Base-by-base conservation (phyloP, 1,139 yeast species). In the Hyphopichia pseudoburtonii region DNA sequence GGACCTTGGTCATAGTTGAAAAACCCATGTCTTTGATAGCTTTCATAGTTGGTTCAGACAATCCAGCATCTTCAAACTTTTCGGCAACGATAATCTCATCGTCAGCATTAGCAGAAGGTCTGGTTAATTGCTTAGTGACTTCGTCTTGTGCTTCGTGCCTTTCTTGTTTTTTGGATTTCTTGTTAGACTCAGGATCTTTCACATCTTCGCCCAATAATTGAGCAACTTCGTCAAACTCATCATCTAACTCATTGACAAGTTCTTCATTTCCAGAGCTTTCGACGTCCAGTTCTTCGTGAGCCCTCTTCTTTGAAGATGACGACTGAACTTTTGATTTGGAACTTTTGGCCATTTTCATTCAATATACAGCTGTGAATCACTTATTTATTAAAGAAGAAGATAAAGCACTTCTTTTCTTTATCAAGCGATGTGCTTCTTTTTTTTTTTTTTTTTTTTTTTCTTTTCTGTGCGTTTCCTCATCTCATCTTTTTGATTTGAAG, bases 21-120 rank as follows among this genome's bases (percentile, higher is more conserved):
- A 90, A 90, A 1, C 96, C 97, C 96, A 92, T 86, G 30, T 80
- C 82, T 31, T 70, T 68, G 45, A 90, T 82, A 24, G 96, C 94
- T 54, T 80, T 78, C 56, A 81, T 57, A 4, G 97, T 89, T 38
- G 88, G 92, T 40, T 74, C 83, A 5, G 96, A 86, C 30, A 90
- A 73, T n/a, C 73, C 76, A 3, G 70, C 70, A 30, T 68, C 59
- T 29, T 76, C 77, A 43, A 90, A 77, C 32, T 56, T 58, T 30
- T 62, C 68, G 42, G 58, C 56, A 31, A 53, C 60, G 17, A 45
- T 52, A 17, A 44, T 46, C 19, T 54, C 60, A 30, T 77, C 82
- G 3, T 70, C 58, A 45, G 37, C 43, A 14, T 45, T 48, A 34
- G 50, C 53, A 1, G 54, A 61, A 15, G 70, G 66, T 37, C 52